phyloP scores from a whole-genome alignment of 768 basidiomycete genomes.

The Tulasnella sp. region DNA sequence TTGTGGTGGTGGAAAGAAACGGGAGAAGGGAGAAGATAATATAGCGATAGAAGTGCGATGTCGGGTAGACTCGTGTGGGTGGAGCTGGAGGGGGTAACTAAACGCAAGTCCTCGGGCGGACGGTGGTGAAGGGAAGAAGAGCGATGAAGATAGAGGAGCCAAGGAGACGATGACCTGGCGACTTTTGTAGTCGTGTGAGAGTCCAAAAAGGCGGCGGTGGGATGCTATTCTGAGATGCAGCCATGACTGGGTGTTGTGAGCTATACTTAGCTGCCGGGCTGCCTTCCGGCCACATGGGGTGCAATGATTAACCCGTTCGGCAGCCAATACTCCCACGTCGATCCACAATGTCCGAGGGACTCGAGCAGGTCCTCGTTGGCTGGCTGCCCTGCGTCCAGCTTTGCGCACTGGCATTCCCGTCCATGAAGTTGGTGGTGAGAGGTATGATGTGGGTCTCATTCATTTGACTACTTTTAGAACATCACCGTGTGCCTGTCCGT shows the following conservation, averaged over 20 bases:
- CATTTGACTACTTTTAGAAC: not conserved
- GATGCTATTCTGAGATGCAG: not conserved
- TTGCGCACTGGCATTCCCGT: not conserved
- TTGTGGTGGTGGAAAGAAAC: not conserved
- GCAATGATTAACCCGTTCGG: not conserved
- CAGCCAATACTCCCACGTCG: not conserved
- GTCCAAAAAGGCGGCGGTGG: not conserved
- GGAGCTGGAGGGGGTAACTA: not conserved
- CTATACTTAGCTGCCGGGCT: not conserved
- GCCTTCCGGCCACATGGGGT: not conserved
- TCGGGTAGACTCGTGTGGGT: slow-evolving; percentile 11
- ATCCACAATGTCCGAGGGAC: not conserved
- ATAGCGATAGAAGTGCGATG: not conserved
- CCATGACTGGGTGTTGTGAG: not conserved
- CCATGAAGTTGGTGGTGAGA: not conserved
- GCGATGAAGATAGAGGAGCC: not conserved
- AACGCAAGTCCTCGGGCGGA: not conserved
- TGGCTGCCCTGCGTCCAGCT: not conserved
- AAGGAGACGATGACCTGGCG: not conserved
- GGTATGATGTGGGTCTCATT: not conserved
- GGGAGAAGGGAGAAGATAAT: not conserved
- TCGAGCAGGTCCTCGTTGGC: not conserved
- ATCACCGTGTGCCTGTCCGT: not conserved
- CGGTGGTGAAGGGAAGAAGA: not conserved
- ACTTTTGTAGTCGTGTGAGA: slow-evolving; percentile 2